Percentiles rank a stretch among this genome's conserved stretches.
Conservation (phyloP, 441 rosid species). For the Kokia cookei region DNA sequence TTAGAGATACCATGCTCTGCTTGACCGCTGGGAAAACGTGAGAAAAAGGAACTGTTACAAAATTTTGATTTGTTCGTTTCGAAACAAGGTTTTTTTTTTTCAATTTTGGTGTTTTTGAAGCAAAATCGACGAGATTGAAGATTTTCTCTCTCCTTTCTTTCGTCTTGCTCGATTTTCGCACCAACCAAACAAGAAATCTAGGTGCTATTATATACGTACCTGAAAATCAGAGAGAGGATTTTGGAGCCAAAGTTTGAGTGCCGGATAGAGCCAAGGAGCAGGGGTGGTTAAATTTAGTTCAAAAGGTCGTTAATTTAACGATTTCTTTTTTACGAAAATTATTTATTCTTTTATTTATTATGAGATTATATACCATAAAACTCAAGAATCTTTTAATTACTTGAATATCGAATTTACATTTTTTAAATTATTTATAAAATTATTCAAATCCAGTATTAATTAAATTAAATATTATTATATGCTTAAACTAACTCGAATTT, state of each 20-base stretch:
- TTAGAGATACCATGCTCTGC: not conserved
- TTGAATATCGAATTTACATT: too few relatives aligned
- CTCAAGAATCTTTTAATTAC: too few relatives aligned
- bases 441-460: too few relatives aligned
- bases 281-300: not conserved
- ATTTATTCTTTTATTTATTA: too few relatives aligned
- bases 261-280: not conserved
- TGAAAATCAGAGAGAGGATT: not conserved
- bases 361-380: too few relatives aligned
- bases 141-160: not conserved
- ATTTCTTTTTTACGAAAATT: too few relatives aligned
- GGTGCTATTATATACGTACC: not conserved
- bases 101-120: not conserved
- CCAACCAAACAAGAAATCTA: slow-evolving; percentile 11
- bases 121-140: not conserved
- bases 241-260: not conserved
- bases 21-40: slow-evolving; percentile 6
- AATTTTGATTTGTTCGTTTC: not conserved
- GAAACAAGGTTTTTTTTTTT: not conserved
- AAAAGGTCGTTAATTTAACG: not conserved
- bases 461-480: too few relatives aligned
- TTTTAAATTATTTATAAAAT: too few relatives aligned
- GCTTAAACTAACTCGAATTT: too few relatives aligned
- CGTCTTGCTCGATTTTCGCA: slow-evolving; percentile 5
- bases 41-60: not conserved